Conservation (phyloP, 129 eudicot genomes). For the Tanacetum coccineum region DNA sequence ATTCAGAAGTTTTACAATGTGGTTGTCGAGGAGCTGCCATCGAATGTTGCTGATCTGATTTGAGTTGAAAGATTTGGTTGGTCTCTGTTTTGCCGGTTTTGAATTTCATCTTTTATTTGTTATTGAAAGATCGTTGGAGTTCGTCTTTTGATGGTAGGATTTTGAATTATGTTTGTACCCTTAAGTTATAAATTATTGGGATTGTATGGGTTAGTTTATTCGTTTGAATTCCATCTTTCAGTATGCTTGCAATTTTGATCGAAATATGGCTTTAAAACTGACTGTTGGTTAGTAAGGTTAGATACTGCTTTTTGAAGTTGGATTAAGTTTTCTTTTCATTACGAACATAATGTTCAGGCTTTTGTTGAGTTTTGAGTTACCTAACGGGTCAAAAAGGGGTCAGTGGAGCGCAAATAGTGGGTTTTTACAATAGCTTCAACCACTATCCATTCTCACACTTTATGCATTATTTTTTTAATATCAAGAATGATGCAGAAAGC, state of each 20-base stretch:
- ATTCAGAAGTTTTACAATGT: conserved; percentile 40
- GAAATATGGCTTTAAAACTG: conserved; percentile 1
- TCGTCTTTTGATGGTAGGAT: conserved; percentile 3
- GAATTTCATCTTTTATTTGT: conserved; percentile 6
- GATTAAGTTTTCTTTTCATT: too few species aligned
- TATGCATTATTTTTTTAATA: too few species aligned
- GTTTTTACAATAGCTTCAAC: too few species aligned
- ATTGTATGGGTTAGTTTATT: conserved; percentile 11
- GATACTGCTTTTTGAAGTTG: neutral
- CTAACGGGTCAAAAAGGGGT: too few species aligned
- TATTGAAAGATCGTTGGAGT: conserved; percentile 16
- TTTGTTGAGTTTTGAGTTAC: too few species aligned
- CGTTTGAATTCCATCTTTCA: conserved; percentile 17
- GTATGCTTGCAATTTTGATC: conserved; percentile 21
- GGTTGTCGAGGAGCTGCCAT: conserved; percentile 34
- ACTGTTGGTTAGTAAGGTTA: too few species aligned
- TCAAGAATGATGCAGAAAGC: too few species aligned
- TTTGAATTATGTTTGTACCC: neutral
- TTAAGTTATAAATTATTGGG: neutral
- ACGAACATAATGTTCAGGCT: too few species aligned
- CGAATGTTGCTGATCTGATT: conserved; percentile 34
- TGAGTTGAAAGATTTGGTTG: conserved; percentile 24
- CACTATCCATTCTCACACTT: too few species aligned
- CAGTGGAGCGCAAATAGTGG: too few species aligned
- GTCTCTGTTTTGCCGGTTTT: conserved; percentile 6